These are phyloP conservation scores for Olyra latifolia DNA, from an alignment of 176 grass and related monocot genomes.

Conservation along the genomic window DNA sequence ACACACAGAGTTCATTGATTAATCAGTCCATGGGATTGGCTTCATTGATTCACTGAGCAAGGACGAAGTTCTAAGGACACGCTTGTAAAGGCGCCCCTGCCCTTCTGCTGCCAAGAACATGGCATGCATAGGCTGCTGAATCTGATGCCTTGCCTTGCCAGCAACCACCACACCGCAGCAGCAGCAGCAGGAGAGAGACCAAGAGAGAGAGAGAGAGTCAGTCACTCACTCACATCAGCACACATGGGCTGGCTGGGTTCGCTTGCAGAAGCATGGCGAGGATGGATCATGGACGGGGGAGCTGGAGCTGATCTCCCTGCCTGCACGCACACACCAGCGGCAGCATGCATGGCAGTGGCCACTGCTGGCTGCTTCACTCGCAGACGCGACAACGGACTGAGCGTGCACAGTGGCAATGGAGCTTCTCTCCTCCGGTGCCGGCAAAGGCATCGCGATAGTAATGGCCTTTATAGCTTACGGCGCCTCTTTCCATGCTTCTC, in stretches of 20 bases:
- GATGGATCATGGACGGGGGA: background rate
- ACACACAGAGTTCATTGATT: no score
- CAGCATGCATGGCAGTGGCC: background rate
- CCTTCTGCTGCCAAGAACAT: slow-evolving; percentile 48
- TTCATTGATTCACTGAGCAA: no score
- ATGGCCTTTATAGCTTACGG: background rate
- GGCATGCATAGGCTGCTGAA: background rate
- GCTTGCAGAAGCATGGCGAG: background rate
- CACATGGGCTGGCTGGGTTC: background rate
- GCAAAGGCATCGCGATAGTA: background rate
- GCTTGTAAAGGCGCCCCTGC: background rate
- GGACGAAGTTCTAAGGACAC: background rate
- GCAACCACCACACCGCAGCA: slow-evolving; percentile 31
- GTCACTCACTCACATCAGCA: background rate
- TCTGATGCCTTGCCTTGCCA: slow-evolving; percentile 60
- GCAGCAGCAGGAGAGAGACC: background rate
- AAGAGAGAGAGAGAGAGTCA: background rate
- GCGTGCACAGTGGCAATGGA: background rate
- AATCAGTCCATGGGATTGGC: no score
- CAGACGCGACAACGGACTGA: background rate
- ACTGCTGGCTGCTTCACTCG: background rate
- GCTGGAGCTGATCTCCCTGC: background rate
- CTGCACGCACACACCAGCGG: no score
- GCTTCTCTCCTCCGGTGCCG: background rate
- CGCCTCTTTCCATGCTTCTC: background rate